Percentiles rank a stretch among this genome's conserved stretches.
Evolutionary conservation across 306 rosid genomes (phyloP).

Genomic region (Urtica urens): DNA sequence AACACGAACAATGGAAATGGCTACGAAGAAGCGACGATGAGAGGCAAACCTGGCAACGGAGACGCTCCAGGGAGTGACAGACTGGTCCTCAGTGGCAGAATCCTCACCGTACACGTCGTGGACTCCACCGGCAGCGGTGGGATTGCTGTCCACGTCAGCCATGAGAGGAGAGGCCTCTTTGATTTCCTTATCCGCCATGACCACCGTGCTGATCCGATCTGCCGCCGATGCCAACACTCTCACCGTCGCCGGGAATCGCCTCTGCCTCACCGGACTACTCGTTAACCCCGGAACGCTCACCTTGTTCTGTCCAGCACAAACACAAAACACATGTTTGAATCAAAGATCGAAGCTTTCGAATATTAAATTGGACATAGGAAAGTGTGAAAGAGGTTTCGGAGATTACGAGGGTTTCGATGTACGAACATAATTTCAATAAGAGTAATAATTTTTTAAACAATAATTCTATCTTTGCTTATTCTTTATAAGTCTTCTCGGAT

Average conservation of each 20-base stretch:
- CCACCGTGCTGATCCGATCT: slow-evolving; percentile 45
- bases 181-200: slow-evolving; percentile 43
- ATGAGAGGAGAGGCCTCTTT: slow-evolving; percentile 26
- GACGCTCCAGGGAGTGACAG: slow-evolving; percentile 76
- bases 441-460: no score
- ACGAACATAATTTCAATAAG: slow-evolving; percentile 2
- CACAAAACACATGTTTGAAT: not conserved
- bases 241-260: slow-evolving; percentile 19
- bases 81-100: slow-evolving; percentile 61
- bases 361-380: not conserved
- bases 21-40: not conserved
- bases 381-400: not conserved
- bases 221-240: slow-evolving; percentile 40
- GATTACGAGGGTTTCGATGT: slow-evolving; percentile 18
- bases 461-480: no score
- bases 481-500: not conserved
- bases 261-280: slow-evolving; percentile 26
- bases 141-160: slow-evolving; percentile 26
- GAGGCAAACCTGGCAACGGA: slow-evolving; percentile 70
- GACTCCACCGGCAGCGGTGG: slow-evolving; percentile 42
- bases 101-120: slow-evolving; percentile 60
- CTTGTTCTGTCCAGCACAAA: slow-evolving; percentile 28
- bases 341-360: not conserved
- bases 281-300: slow-evolving; percentile 26
- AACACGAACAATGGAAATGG: not conserved